phyloP scores from a whole-genome alignment of 2,329 filamentous ascomycete species.

The Scedosporium aurantiacum region DNA sequence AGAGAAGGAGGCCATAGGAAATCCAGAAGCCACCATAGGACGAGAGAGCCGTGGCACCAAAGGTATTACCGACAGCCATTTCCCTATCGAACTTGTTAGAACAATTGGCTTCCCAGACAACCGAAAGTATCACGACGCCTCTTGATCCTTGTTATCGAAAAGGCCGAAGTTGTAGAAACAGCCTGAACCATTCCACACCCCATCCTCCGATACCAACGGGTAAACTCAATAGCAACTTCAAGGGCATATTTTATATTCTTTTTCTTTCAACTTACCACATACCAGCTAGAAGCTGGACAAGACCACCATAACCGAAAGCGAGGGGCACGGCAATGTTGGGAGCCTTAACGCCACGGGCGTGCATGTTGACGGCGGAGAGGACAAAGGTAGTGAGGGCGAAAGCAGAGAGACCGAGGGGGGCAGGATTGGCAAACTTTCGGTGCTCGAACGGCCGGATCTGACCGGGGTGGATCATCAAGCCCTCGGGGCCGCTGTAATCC shows the following conservation, averaged over 20 bases:
- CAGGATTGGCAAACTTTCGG: constrained; percentile 70
- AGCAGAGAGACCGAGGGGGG: constrained; percentile 63
- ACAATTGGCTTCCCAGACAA: neutral
- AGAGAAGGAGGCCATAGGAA: constrained; percentile 60
- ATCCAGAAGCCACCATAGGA: constrained; percentile 84
- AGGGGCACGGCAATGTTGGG: constrained; percentile 59
- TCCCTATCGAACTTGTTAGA: constrained; percentile 43
- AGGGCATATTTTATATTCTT: neutral
- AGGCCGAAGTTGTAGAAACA: neutral
- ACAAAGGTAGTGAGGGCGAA: constrained; percentile 80
- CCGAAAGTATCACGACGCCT: no score
- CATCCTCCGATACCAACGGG: neutral
- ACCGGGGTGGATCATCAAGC: constrained; percentile 48
- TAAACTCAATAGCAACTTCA: neutral
- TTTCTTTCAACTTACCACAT: constrained; percentile 58
- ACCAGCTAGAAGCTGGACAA: constrained; percentile 69
- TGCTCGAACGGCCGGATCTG: constrained; percentile 50
- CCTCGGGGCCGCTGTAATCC: constrained; percentile 8
- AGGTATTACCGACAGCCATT: constrained; percentile 80
- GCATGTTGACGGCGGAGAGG: constrained; percentile 62
- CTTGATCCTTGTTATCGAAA: neutral
- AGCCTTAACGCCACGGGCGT: constrained; percentile 43
- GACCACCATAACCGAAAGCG: constrained; percentile 65
- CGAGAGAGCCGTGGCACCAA: constrained; percentile 69
- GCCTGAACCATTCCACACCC: neutral